phyloP scores from a whole-genome alignment of 116 monocot genomes.

The Zostera marina region DNA sequence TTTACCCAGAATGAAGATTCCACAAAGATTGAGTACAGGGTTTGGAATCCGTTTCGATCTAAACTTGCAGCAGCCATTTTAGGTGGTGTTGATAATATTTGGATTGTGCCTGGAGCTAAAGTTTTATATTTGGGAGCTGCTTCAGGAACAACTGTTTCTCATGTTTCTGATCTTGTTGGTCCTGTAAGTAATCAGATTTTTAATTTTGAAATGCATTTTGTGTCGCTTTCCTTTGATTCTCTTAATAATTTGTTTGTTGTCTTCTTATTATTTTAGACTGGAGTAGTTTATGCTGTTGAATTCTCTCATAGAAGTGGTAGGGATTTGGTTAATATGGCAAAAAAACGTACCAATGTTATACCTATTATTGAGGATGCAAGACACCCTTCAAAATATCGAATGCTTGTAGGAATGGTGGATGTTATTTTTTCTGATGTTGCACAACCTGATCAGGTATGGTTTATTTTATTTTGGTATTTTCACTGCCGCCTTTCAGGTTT shows the following conservation, averaged over 20 bases:
- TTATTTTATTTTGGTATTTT: not conserved
- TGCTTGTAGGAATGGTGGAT: conserved; percentile 98
- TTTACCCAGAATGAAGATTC: conserved; percentile 62
- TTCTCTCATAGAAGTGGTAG: conserved; percentile 96
- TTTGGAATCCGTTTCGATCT: conserved; percentile 96
- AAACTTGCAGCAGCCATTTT: conserved; percentile 84
- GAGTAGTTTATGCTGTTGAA: conserved; percentile 86
- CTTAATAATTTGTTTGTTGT: not conserved
- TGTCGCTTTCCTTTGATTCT: not conserved
- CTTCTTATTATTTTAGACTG: conserved; percentile 29
- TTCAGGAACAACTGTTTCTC: conserved; percentile 87
- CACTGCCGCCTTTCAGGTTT: not conserved
- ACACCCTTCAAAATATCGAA: conserved; percentile 87
- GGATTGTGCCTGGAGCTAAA: conserved; percentile 79
- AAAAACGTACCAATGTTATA: conserved; percentile 87
- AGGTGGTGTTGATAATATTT: conserved; percentile 84
- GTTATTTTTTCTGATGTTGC: conserved; percentile 98
- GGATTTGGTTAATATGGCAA: conserved; percentile 94
- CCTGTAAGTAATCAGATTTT: conserved; percentile 38
- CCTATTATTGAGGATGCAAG: conserved; percentile 98
- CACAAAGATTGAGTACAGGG: conserved; percentile 73
- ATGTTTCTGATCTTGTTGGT: conserved; percentile 92
- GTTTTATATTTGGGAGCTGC: conserved; percentile 91
- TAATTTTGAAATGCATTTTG: not conserved
- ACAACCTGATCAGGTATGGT: conserved; percentile 82